Base-by-base conservation (phyloP, 106 monocot species). In the Dendrobium catenatum region DNA sequence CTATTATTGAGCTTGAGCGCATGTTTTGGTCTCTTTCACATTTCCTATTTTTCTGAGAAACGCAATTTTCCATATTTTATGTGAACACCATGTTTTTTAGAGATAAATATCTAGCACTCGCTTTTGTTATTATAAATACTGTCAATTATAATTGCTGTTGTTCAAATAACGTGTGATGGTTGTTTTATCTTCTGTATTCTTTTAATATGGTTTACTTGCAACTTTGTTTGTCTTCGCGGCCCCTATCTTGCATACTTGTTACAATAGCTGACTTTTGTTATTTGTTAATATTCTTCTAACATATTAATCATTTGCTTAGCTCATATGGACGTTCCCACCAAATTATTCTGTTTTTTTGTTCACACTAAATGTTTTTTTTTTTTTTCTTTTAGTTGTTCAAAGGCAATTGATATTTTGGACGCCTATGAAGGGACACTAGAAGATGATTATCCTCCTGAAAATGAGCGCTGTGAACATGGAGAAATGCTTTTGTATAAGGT, bases 401-500 rank as follows among this genome's bases (percentile, higher is more conserved):
- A 95, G 89, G 98, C 98, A 80, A 82, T 98, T 73, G 94, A 98
- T 41, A 86, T 98, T 72, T 80, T 98, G 79, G 98, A 98, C 78
- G 98, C 98, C 46, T 98, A 93, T 82, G 98, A 98, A 87, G 93
- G 98, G 68, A 98, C 98, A 67, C 72, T 98, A 61, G 98, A 93
- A 86, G 98, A 93, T 88, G 94, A 93, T 82, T 98, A 91, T 85
- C 98, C 98, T 83, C 91, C 98, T 43, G 93, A 95, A 2, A 98
- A 88, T 82, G 98, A 98, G 81, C 89, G 89, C 33, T 93, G 91
- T 86, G 98, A 98, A 81, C 98, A 98, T 85, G 87, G 95, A 72
- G 98, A 98, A 85, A 98, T 98, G 98, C 94, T 98, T 46, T 79
- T 98, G 73, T 98, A 98, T 66, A 98, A 94, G 93, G 98, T 98